These are phyloP conservation scores for Coix lacrymajobi DNA, from an alignment of 176 grass and related monocot species.

Conservation along the genomic window DNA sequence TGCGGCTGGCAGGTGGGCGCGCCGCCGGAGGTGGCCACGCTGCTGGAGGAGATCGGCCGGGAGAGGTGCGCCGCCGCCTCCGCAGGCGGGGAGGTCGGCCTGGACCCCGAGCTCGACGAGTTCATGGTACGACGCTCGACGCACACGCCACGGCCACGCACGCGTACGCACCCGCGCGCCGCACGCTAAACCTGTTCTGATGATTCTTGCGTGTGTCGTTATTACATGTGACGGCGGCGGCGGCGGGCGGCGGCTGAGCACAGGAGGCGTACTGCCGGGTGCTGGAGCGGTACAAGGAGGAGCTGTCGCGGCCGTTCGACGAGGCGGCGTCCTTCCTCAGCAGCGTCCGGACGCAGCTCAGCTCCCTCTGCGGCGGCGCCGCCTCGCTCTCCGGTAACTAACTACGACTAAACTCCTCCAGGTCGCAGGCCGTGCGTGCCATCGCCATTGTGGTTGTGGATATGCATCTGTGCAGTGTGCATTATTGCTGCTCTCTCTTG, in stretches of 20 bases:
- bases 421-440: too few relatives aligned
- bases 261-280: conserved; percentile 86
- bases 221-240: conserved; percentile 43
- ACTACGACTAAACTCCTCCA: too few relatives aligned
- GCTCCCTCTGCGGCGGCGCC: conserved; percentile 56
- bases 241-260: neutral
- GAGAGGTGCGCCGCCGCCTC: conserved; percentile 35
- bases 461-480: conserved; percentile 1
- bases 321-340: conserved; percentile 89
- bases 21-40: conserved; percentile 72
- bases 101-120: conserved; percentile 93
- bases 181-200: neutral
- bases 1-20: conserved; percentile 57
- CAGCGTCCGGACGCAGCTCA: conserved; percentile 78
- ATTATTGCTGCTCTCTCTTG: conserved; percentile 7
- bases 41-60: conserved; percentile 76
- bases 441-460: neutral
- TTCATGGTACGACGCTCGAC: conserved; percentile 66
- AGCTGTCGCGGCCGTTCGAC: conserved; percentile 81
- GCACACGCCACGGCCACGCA: neutral
- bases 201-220: conserved; percentile 13
- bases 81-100: conserved; percentile 37
- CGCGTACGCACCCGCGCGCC: neutral
- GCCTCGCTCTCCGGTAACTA: conserved; percentile 37
- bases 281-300: conserved; percentile 80